Evolutionary conservation across 1,284 basidiomycete species (phyloP), one percentile per base, ranked within the genome.

Genomic region (Calocybe gambosa): DNA sequence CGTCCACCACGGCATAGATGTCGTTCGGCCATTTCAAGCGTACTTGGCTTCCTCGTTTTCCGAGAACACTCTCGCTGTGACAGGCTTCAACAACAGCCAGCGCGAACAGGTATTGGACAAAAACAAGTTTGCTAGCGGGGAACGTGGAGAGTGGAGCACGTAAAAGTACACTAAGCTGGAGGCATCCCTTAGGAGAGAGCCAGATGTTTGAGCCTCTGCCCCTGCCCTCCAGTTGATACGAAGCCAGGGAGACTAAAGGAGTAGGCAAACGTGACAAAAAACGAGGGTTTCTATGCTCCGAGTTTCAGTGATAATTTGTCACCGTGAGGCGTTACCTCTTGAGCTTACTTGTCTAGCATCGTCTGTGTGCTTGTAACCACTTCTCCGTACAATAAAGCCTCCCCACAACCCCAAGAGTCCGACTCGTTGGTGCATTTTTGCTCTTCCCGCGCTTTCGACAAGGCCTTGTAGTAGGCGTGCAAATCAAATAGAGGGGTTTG

Each of bases 11-110:
- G 1, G 82, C 86, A 59, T 98, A 99, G 5, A 99, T 71, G 60
- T 99, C 95, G 60, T 99, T 99, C 9, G 95, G 95, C 96, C 96
- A 99, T 66, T 99, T 99, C 45, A 99, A 73, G 39, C 82, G 77
- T 3, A 95, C 77, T 3, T 71, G 72, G 10, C 72, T 67, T 0
- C 82, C 86, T 50, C 70, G 70, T 20, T 62, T 64, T 0, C 67
- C 82, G 0, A 89, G 68, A 7, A 82, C 69, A 4, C 52, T 62
- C 10, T 68, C 63, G 25, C 76, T 70, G 1, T 79, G 69, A 53
- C 89, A 85, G 0, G 91, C 93, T 57, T 94, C 87, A 2, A 85
- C 81, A n/a, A 98, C 84, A 0, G 94, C 91, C 23, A 99, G 69
- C 0, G 87, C 90, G 49, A 89, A 88, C 0, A 99, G 76, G 62